phyloP scores from a whole-genome alignment of 2,329 filamentous ascomycete genomes.

The Cercospora zeae-maydis region DNA sequence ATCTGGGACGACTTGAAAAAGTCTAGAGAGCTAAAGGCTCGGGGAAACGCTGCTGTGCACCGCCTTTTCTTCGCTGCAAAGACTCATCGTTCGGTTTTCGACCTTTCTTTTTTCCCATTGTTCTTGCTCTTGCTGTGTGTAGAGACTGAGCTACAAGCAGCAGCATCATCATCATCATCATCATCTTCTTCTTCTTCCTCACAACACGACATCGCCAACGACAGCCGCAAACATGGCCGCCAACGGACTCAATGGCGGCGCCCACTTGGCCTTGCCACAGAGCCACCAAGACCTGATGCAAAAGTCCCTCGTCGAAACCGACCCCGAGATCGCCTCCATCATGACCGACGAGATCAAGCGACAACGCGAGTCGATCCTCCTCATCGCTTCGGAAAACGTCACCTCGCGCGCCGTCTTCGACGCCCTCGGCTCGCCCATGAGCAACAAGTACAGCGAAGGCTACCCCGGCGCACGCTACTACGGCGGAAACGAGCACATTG shows the following conservation, averaged over 20 bases:
- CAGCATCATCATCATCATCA: neutral
- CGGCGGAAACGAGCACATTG: conserved; percentile 98
- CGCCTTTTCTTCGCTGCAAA: neutral
- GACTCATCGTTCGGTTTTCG: neutral
- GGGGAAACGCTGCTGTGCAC: neutral
- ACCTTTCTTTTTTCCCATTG: neutral
- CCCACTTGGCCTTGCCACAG: conserved; percentile 56
- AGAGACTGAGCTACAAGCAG: neutral
- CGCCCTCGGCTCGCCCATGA: conserved; percentile 89
- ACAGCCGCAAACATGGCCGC: conserved; percentile 26
- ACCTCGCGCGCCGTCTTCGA: conserved; percentile 98
- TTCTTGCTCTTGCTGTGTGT: neutral
- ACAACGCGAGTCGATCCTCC: conserved; percentile 95
- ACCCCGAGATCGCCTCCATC: conserved; percentile 92
- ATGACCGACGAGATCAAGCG: conserved; percentile 97
- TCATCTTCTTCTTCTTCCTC: no score
- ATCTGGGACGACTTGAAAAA: neutral
- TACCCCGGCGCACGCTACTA: conserved; percentile 99
- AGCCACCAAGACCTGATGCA: conserved; percentile 80
- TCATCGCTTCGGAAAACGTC: conserved; percentile 99
- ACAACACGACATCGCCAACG: neutral
- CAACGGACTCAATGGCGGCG: conserved; percentile 25
- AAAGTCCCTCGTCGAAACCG: conserved; percentile 84
- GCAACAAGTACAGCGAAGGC: conserved; percentile 97
- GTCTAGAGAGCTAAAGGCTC: neutral